Evolutionary conservation across 2,329 filamentous ascomycete genomes (phyloP).

Genomic region (Acephala macrosclerotiorum): DNA sequence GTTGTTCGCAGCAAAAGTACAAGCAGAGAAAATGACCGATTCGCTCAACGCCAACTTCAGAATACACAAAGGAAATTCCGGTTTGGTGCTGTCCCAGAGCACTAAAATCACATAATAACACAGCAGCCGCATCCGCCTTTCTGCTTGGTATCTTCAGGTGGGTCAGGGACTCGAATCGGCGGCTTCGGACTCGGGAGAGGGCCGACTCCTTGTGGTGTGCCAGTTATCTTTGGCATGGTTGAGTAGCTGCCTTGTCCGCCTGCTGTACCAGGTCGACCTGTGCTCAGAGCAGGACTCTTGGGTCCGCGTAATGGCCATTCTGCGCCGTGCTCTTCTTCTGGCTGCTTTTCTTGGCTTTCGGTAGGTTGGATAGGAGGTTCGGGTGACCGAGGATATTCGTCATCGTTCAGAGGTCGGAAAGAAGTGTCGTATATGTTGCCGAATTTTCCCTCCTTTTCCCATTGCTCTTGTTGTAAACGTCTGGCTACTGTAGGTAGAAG

Average conservation of each 20-base stretch:
- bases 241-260: slow-evolving; percentile 60
- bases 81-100: slow-evolving; percentile 2
- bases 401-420: slow-evolving; percentile 81
- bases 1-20: slow-evolving; percentile 11
- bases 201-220: slow-evolving; percentile 47
- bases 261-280: slow-evolving; percentile 53
- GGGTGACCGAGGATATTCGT: slow-evolving; percentile 51
- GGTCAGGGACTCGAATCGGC: slow-evolving; percentile 60
- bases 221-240: slow-evolving; percentile 45
- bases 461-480: slow-evolving; percentile 90
- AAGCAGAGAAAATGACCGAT: slow-evolving; percentile 11
- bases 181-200: slow-evolving; percentile 44
- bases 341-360: slow-evolving; percentile 41
- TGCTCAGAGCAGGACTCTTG: slow-evolving; percentile 57
- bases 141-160: slow-evolving; percentile 55
- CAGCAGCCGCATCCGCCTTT: slow-evolving; percentile 56
- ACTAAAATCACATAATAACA: slow-evolving; percentile 53
- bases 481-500: slow-evolving; percentile 93
- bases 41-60: slow-evolving; percentile 17
- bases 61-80: slow-evolving; percentile 25
- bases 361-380: slow-evolving; percentile 24
- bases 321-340: slow-evolving; percentile 44
- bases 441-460: slow-evolving; percentile 90
- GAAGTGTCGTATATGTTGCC: slow-evolving; percentile 87
- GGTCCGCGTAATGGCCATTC: slow-evolving; percentile 66